A percentile compares a stretch with the other conserved stretches of the same genome.
Evolutionary conservation across 495 filamentous ascomycete genomes (phyloP).

Genomic region (Aspergillus nidulans): DNA sequence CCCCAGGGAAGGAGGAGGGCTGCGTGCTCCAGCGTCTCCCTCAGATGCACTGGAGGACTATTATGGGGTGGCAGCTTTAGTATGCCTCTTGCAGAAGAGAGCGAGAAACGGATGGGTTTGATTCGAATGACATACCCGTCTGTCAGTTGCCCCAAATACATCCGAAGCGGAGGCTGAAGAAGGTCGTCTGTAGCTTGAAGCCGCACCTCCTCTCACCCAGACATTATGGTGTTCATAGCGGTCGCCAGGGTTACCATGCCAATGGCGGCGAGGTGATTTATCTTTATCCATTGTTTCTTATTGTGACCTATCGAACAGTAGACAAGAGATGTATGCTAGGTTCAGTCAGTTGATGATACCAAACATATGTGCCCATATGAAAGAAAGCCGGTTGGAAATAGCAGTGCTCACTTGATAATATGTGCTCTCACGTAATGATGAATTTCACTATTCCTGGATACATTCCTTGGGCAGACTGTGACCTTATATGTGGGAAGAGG

Average conservation of each 20-base stretch:
- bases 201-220: conserved; percentile 38
- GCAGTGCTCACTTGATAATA: background rate
- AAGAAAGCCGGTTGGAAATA: background rate
- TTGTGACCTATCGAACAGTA: background rate
- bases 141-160: conserved; percentile 16
- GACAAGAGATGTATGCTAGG: background rate
- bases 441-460: background rate
- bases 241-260: conserved; percentile 37
- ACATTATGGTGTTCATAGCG: conserved; percentile 42
- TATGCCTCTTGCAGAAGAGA: background rate
- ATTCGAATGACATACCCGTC: conserved; percentile 17
- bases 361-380: background rate
- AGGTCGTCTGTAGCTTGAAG: conserved; percentile 21
- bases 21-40: conserved; percentile 1
- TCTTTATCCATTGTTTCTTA: conserved; percentile 24
- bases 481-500: conserved; percentile 11
- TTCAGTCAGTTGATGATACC: background rate
- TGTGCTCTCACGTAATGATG: background rate
- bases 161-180: conserved; percentile 26
- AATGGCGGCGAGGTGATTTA: conserved; percentile 30
- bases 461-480: background rate
- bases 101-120: background rate
- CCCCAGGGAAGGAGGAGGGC: conserved; percentile 8
- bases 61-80: background rate
- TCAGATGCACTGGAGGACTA: conserved; percentile 16